Conservation (phyloP, 495 filamentous ascomycete genomes). For the Melanomma pulvis-pyrius region DNA sequence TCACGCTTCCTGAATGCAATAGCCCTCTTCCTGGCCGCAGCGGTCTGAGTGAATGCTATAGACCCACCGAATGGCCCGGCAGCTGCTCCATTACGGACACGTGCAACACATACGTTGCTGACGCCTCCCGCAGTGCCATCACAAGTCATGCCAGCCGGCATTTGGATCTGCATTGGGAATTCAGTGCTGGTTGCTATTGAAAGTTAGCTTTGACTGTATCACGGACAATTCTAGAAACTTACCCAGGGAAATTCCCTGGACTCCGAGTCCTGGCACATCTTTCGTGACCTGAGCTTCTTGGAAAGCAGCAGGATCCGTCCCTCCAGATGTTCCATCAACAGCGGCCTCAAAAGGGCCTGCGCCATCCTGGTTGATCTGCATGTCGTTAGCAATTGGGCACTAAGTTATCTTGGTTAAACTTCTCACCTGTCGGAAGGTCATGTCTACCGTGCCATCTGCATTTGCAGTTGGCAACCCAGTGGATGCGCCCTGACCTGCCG, state of each 20-base stretch:
- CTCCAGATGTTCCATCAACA: slow-evolving; percentile 56
- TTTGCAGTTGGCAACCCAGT: slow-evolving; percentile 56
- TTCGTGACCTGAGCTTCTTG: slow-evolving; percentile 57
- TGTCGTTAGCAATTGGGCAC: background rate
- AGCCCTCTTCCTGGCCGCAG: slow-evolving; percentile 39
- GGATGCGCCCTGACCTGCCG: slow-evolving; percentile 37
- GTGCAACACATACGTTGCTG: slow-evolving; percentile 60
- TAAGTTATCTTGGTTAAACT: background rate
- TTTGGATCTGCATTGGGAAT: slow-evolving; percentile 59
- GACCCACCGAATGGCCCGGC: slow-evolving; percentile 66
- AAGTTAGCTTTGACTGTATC: no score
- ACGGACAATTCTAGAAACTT: no score
- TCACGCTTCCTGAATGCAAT: slow-evolving; percentile 31
- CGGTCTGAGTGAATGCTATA: slow-evolving; percentile 45
- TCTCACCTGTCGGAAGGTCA: slow-evolving; percentile 42
- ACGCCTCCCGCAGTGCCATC: slow-evolving; percentile 56
- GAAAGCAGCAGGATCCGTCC: slow-evolving; percentile 57
- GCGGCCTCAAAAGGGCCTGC: slow-evolving; percentile 45
- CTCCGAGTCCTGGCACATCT: slow-evolving; percentile 58
- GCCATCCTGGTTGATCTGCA: slow-evolving; percentile 48
- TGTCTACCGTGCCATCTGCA: slow-evolving; percentile 55
- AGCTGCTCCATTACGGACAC: slow-evolving; percentile 57
- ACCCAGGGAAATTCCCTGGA: slow-evolving; percentile 46
- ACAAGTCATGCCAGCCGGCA: slow-evolving; percentile 66
- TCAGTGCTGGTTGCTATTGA: slow-evolving; percentile 52